Evolutionary conservation across 139 green algal species (phyloP).

Genomic region (Diplosphaera chodatii): DNA sequence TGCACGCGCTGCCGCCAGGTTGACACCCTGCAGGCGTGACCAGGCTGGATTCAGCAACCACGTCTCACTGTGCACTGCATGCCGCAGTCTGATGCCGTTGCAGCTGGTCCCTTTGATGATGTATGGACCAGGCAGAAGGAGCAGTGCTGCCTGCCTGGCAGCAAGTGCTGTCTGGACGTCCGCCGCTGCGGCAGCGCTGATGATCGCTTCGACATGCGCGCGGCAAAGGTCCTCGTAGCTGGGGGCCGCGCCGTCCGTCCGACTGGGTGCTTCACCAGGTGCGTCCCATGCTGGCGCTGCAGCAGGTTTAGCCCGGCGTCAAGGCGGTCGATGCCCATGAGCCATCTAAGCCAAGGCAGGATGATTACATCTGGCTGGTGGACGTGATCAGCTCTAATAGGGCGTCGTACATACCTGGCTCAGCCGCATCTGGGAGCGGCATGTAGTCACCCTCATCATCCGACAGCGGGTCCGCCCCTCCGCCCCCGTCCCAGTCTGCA

Average conservation of each 20-base stretch:
- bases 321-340: background rate
- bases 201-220: slow-evolving; percentile 37
- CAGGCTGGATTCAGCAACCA: too few relatives aligned
- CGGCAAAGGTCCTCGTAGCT: slow-evolving; percentile 33
- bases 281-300: background rate
- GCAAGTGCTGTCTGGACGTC: slow-evolving; percentile 37
- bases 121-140: too few relatives aligned
- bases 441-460: background rate
- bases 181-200: slow-evolving; percentile 26
- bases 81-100: too few relatives aligned
- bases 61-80: too few relatives aligned
- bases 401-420: background rate
- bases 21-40: slow-evolving; percentile 14
- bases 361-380: too few relatives aligned
- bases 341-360: too few relatives aligned
- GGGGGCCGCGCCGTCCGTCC: too few relatives aligned
- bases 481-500: background rate
- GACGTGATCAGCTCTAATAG: too few relatives aligned
- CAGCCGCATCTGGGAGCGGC: background rate
- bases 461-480: background rate
- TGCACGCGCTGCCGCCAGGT: slow-evolving; percentile 27
- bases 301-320: background rate
- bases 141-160: background rate
- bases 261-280: too few relatives aligned
- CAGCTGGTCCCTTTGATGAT: too few relatives aligned